These are phyloP conservation scores for Aureobasidium vineae DNA, from an alignment of 2,329 filamentous ascomycete species.

Conservation along the genomic window DNA sequence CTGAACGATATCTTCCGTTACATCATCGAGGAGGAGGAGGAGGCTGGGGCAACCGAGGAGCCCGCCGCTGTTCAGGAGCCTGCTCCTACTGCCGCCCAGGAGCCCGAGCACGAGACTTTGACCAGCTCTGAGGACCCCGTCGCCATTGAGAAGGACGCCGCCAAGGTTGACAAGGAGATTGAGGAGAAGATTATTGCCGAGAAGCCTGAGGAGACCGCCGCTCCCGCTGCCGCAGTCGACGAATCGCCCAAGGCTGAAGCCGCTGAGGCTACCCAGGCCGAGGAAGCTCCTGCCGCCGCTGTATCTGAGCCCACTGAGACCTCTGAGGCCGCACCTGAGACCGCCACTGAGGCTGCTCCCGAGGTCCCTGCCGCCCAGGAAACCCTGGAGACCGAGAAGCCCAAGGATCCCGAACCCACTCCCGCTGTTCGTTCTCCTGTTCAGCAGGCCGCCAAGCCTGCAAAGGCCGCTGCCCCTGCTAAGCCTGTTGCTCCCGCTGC, in stretches of 20 bases:
- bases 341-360: constrained; percentile 35
- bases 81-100: constrained; percentile 38
- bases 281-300: constrained; percentile 40
- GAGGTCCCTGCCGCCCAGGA: constrained; percentile 37
- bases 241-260: constrained; percentile 40
- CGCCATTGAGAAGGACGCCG: constrained; percentile 46
- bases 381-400: constrained; percentile 54
- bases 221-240: constrained; percentile 39
- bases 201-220: constrained; percentile 33
- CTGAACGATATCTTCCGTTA: constrained; percentile 98
- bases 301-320: constrained; percentile 31
- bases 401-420: constrained; percentile 61
- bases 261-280: constrained; percentile 39
- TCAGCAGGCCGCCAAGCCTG: constrained; percentile 50
- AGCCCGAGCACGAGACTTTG: constrained; percentile 36
- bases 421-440: constrained; percentile 45
- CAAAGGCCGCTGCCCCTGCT: constrained; percentile 53
- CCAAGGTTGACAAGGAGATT: constrained; percentile 68
- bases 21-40: constrained; percentile 79
- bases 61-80: constrained; percentile 45
- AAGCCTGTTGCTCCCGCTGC: constrained; percentile 55
- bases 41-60: constrained; percentile 49
- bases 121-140: constrained; percentile 40
- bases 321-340: constrained; percentile 37
- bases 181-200: constrained; percentile 57